These are phyloP conservation scores for Solanum gandarillasii DNA, from an alignment of 257 asterid species.

Conservation along the genomic window DNA sequence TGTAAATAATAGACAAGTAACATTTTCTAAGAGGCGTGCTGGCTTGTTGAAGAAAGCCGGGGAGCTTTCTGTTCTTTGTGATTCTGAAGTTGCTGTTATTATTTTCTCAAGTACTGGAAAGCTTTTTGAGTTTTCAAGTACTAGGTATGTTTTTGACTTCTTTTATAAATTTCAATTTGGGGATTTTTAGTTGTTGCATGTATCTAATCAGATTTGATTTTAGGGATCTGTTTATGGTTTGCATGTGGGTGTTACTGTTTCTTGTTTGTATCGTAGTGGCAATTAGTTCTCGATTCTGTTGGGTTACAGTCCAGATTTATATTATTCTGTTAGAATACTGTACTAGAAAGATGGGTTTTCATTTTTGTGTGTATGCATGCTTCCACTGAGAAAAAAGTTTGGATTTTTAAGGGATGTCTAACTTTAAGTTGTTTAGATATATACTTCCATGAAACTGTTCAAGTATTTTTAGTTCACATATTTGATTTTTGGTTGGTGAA, in stretches of 20 bases:
- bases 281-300: not conserved
- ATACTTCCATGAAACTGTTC: not conserved
- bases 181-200: not conserved
- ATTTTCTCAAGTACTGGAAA: conserved; percentile 70
- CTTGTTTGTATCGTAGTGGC: not conserved
- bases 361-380: not conserved
- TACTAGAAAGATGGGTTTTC: not conserved
- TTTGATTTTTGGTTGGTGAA: not conserved
- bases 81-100: conserved; percentile 66
- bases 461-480: not conserved
- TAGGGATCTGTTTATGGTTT: not conserved
- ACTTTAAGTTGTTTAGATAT: not conserved
- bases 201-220: not conserved
- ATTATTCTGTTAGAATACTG: not conserved
- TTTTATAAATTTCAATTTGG: not conserved
- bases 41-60: conserved; percentile 70
- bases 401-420: not conserved
- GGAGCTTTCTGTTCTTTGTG: conserved; percentile 74
- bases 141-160: conserved; percentile 20
- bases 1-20: conserved; percentile 65
- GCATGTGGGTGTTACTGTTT: not conserved
- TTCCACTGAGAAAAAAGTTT: not conserved
- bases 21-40: conserved; percentile 61
- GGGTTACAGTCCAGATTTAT: not conserved
- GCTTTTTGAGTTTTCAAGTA: conserved; percentile 51